Conservation (phyloP, 148 eudicot genomes). For the Camellia sinensis region DNA sequence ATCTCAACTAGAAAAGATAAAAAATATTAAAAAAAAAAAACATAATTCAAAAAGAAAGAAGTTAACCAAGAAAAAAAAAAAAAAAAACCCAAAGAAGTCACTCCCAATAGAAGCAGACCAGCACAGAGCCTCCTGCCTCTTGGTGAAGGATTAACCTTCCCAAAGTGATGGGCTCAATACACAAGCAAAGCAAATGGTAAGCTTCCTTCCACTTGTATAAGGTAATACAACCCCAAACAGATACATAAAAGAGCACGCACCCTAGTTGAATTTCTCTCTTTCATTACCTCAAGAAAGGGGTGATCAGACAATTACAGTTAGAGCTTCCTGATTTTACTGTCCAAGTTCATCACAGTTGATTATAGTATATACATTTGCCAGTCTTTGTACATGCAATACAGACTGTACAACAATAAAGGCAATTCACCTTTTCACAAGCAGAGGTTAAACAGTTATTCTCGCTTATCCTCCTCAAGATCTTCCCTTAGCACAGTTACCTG, state of each 20-base stretch:
- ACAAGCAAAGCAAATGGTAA: not conserved
- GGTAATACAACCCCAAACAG: not conserved
- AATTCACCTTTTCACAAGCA: constrained; percentile 8
- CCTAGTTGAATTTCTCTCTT: not conserved
- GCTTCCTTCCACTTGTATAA: not conserved
- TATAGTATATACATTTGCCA: not conserved
- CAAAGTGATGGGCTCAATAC: too few species aligned
- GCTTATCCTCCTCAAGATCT: constrained; percentile 83
- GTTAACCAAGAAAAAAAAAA: too few species aligned
- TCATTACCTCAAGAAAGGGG: not conserved
- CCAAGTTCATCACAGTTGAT: not conserved
- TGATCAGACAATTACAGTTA: not conserved
- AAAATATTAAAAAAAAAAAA: too few species aligned
- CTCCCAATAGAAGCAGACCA: too few species aligned
- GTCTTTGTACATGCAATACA: constrained; percentile 4
- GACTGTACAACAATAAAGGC: not conserved
- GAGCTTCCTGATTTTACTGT: not conserved
- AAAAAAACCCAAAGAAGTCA: too few species aligned
- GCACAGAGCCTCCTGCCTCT: too few species aligned
- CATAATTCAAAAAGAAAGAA: too few species aligned
- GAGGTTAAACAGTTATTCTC: constrained; percentile 37
- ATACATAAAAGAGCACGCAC: not conserved
- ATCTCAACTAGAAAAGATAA: too few species aligned
- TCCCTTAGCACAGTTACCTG: constrained; percentile 55
- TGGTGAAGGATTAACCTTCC: too few species aligned